These are phyloP conservation scores for Fusarium redolens DNA, from an alignment of 2,329 filamentous ascomycete species.

Conservation along the genomic window DNA sequence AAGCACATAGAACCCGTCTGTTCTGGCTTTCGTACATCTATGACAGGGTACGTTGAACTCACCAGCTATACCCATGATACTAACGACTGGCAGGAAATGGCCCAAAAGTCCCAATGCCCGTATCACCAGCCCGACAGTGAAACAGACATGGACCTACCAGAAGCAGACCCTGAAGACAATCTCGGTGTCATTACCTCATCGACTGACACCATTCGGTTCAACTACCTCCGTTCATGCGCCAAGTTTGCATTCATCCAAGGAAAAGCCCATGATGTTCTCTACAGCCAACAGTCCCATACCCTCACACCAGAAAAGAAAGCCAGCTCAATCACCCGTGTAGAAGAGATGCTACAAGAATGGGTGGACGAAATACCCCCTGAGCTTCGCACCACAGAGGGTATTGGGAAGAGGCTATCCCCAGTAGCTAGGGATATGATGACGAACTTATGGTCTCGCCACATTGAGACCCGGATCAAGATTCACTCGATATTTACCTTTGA, in stretches of 20 bases:
- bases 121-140: conserved; percentile 52
- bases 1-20: conserved; percentile 46
- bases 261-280: conserved; percentile 31
- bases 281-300: conserved; percentile 5
- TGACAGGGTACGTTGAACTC: conserved; percentile 41
- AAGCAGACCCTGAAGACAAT: background rate
- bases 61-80: background rate
- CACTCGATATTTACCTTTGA: conserved; percentile 37
- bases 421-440: conserved; percentile 2
- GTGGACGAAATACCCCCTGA: conserved; percentile 14
- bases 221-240: conserved; percentile 23
- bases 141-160: conserved; percentile 48
- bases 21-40: conserved; percentile 54
- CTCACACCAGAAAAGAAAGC: conserved; percentile 12
- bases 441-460: conserved; percentile 31
- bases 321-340: background rate
- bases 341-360: conserved; percentile 28
- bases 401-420: background rate
- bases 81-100: conserved; percentile 46
- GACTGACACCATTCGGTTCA: conserved; percentile 9
- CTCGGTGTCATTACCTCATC: conserved; percentile 27
- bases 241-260: conserved; percentile 38
- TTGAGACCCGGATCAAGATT: conserved; percentile 31
- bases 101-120: conserved; percentile 48
- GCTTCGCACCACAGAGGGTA: background rate